These are phyloP conservation scores for Euphrasia arctica DNA, from an alignment of 305 asterid species.

Conservation along the genomic window DNA sequence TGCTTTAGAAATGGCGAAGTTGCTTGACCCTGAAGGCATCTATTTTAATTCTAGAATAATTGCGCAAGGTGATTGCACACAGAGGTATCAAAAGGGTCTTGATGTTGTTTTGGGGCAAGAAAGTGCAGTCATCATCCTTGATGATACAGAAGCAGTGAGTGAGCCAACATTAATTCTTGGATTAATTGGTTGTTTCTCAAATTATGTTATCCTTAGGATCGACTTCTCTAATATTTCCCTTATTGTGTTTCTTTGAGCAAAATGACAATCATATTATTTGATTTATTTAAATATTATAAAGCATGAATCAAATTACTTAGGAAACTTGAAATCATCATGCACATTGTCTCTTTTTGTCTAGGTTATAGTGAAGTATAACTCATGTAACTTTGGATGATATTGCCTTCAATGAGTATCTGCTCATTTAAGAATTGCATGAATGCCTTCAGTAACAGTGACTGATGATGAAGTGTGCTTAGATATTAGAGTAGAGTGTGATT, in stretches of 20 bases:
- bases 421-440: neutral
- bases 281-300: neutral
- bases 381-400: neutral
- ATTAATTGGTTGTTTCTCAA: slow-evolving; percentile 13
- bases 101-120: slow-evolving; percentile 90
- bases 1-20: slow-evolving; percentile 79
- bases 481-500: neutral
- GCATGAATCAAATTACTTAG: neutral
- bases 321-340: neutral
- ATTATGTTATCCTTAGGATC: neutral
- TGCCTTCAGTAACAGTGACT: no score
- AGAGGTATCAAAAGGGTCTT: slow-evolving; percentile 78
- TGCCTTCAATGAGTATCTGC: neutral
- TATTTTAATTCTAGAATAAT: slow-evolving; percentile 82
- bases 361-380: neutral
- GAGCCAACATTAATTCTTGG: slow-evolving; percentile 9
- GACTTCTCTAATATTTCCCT: neutral
- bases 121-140: slow-evolving; percentile 84
- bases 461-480: neutral
- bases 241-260: neutral
- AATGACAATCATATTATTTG: neutral
- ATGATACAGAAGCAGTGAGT: slow-evolving; percentile 83
- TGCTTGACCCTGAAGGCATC: slow-evolving; percentile 71
- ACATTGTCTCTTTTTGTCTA: slow-evolving; percentile 3
- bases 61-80: slow-evolving; percentile 86